Percentiles rank a stretch among this genome's conserved stretches.
Evolutionary conservation across 495 filamentous ascomycete species (phyloP).

Genomic region (Penicillium canariense): DNA sequence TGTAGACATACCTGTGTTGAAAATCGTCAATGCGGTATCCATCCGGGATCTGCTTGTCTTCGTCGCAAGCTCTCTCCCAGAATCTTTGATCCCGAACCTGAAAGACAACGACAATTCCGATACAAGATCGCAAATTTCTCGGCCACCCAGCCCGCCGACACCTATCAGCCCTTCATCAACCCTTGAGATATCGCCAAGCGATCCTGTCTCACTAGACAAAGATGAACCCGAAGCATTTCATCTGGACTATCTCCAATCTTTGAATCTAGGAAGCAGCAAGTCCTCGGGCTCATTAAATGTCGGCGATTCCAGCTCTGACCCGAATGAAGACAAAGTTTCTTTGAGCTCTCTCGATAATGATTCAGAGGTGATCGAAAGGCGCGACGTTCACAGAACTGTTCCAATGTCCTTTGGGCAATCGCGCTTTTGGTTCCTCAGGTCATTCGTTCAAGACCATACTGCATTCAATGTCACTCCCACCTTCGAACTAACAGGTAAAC

Average conservation of each 20-base stretch:
- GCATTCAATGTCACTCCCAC: conserved; percentile 20
- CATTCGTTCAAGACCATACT: conserved; percentile 9
- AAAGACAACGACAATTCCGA: not conserved
- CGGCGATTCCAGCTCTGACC: conserved; percentile 19
- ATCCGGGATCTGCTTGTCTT: conserved; percentile 18
- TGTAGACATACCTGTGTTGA: conserved; percentile 45
- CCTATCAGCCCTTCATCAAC: not conserved
- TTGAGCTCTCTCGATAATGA: conserved; percentile 4
- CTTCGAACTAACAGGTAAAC: conserved; percentile 18
- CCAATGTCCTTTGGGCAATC: conserved; percentile 42
- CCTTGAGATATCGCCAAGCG: not conserved
- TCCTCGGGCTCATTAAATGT: conserved; percentile 12
- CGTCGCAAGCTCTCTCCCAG: conserved; percentile 8
- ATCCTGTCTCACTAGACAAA: not conserved
- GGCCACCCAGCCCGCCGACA: not conserved
- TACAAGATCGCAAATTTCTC: too few relatives aligned
- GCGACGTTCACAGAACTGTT: conserved; percentile 1
- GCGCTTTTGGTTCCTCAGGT: conserved; percentile 21
- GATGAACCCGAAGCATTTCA: conserved; percentile 2
- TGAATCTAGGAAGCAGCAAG: conserved; percentile 1
- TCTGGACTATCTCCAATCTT: conserved; percentile 6
- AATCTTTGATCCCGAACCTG: conserved; percentile 13
- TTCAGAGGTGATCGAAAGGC: not conserved
- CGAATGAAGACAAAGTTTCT: conserved; percentile 11
- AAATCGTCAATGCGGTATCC: conserved; percentile 38